Conservation (phyloP, 1,284 basidiomycete genomes). For the Quambalaria eucalypti region DNA sequence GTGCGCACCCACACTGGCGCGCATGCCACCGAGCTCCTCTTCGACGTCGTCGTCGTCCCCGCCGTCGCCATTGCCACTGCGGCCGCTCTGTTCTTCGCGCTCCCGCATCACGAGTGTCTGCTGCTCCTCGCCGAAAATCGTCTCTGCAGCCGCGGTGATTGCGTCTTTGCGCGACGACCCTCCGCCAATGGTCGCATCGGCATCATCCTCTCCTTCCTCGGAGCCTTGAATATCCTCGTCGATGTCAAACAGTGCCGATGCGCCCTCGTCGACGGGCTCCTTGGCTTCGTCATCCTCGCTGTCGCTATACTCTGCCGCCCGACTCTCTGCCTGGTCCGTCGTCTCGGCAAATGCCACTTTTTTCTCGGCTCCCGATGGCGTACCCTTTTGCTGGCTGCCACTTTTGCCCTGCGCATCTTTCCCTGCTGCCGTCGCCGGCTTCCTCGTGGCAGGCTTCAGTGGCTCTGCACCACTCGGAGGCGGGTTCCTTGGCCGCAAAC, state of each 20-base stretch:
- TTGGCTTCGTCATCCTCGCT: conserved; percentile 5
- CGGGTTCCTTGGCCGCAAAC: conserved; percentile 20
- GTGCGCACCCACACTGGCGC: conserved; percentile 8
- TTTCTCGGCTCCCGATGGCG: conserved; percentile 16
- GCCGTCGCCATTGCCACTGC: neutral
- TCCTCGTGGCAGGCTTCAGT: conserved; percentile 17
- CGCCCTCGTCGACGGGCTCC: conserved; percentile 5
- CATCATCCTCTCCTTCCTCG: conserved; percentile 2
- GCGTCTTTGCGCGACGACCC: neutral
- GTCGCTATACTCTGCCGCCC: conserved; percentile 8
- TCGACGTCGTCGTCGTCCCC: neutral
- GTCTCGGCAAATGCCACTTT: conserved; percentile 40
- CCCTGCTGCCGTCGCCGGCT: neutral
- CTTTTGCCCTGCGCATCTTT: neutral
- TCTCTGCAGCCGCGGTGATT: neutral
- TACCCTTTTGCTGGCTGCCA: conserved; percentile 1
- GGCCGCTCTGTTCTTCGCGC: conserved; percentile 3
- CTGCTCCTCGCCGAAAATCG: neutral
- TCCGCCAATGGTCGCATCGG: neutral
- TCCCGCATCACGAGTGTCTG: neutral
- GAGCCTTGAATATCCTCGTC: conserved; percentile 24
- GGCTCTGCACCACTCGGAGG: conserved; percentile 21
- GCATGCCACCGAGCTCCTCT: neutral
- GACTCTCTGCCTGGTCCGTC: conserved; percentile 12
- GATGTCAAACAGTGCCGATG: conserved; percentile 28